Base-by-base conservation (phyloP, 2,329 filamentous ascomycete genomes). In the Tolypocladium guangdongense region DNA sequence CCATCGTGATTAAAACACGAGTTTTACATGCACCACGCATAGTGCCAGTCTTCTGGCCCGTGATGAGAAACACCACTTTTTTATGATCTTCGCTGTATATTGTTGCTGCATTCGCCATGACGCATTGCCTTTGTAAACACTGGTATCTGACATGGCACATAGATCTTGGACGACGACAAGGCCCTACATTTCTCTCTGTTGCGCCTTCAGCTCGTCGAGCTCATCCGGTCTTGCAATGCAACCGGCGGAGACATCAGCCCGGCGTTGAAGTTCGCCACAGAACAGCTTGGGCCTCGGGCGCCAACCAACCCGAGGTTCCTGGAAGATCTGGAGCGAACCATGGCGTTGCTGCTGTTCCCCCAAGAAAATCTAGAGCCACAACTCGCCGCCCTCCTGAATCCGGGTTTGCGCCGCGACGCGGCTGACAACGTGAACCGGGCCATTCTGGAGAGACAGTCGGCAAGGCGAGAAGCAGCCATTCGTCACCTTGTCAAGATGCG, bases 21-120 rank as follows among this genome's bases (percentile, higher is more conserved):
- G 79, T 87, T 91, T 84, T 95, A 79, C 92, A 99, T 99, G 93
- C 93, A 99, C 93, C 93, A 99, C 93, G 90, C 93, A 90, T 93
- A 97, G 82, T 78, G 78, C 80, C 83, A 54, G 54, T 53, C 49
- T 84, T 81, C 77, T 78, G 82, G 83, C 84, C 82, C 73, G 82
- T 93, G 93, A 95, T 95, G 92, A 97, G 80, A 83, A 84, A 85
- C 77, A 82, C 80, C 80, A 83, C 78, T 74, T 74, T 68, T 39
- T 71, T 66, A 71, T 72, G 69, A 73, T 58, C 59, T 46, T 32
- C 24, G 27, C 10, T 27, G 16, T 33, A n/a, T 6, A 16, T 7
- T 32, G 16, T 55, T 59, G 39, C 36, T 51, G 49, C 47, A 32
- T 49, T 48, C 16, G 36, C 43, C 52, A 49, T 37, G 39, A 27